These are phyloP conservation scores for Grosmannia penicillata DNA, from an alignment of 2,329 filamentous ascomycete genomes.

Conservation along the genomic window DNA sequence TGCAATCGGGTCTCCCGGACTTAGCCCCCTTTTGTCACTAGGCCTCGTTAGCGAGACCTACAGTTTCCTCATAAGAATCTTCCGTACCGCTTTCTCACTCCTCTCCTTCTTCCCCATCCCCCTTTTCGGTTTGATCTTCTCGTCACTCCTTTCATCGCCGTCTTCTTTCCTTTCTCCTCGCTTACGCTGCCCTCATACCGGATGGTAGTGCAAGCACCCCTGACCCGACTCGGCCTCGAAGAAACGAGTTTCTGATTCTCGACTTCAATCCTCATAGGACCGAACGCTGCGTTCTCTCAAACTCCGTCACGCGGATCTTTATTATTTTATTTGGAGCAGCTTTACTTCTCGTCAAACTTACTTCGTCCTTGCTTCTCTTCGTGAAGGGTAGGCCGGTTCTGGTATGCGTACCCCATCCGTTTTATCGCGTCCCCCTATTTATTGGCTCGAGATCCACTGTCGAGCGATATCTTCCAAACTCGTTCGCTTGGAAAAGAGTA, in stretches of 20 bases:
- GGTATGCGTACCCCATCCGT: not conserved
- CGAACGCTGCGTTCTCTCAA: no score
- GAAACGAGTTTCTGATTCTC: not conserved
- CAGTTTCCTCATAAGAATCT: not conserved
- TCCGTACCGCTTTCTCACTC: conserved; percentile 4
- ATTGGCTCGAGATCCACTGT: not conserved
- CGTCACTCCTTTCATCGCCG: conserved; percentile 27
- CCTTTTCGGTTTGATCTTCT: conserved; percentile 17
- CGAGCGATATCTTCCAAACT: no score
- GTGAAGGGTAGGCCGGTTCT: not conserved
- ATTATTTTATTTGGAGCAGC: conserved; percentile 1
- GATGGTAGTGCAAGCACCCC: conserved; percentile 2
- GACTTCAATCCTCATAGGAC: no score
- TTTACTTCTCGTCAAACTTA: not conserved
- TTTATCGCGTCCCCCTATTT: not conserved
- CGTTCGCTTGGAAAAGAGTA: no score
- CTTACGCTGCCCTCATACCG: conserved; percentile 9
- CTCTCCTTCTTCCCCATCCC: conserved; percentile 10
- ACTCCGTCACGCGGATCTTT: no score
- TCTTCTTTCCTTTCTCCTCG: conserved; percentile 16
- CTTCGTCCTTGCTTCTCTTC: not conserved
- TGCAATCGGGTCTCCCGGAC: conserved; percentile 2
- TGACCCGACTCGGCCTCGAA: not conserved
- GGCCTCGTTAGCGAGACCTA: not conserved
- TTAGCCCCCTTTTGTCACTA: not conserved